Percentiles rank a stretch among this genome's conserved stretches.
phyloP scores from a whole-genome alignment of 805 yeast genomes.

The Wickerhamiella brachini region DNA sequence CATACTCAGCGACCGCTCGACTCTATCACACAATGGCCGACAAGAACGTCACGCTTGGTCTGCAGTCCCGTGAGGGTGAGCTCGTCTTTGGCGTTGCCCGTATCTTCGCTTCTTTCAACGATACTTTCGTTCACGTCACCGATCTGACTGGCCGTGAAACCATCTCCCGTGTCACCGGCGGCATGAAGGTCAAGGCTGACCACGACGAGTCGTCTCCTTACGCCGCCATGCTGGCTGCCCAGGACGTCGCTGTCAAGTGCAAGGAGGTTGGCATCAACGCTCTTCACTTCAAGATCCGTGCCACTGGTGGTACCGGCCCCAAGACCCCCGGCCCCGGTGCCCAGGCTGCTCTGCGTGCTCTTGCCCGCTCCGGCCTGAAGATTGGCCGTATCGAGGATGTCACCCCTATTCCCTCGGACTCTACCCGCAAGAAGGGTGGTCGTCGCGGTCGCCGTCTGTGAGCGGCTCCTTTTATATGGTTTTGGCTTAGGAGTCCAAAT shows the following conservation, averaged over 20 bases:
- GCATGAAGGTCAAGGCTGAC: conserved; percentile 99
- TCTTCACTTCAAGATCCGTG: conserved; percentile 98
- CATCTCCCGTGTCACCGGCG: conserved; percentile 99
- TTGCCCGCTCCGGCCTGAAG: conserved; percentile 99
- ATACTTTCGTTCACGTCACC: conserved; percentile 98
- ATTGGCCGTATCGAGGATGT: conserved; percentile 99
- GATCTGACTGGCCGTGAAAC: conserved; percentile 99
- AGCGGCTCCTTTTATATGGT: conserved; percentile 9
- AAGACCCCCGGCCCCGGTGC: conserved; percentile 99
- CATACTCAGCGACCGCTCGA: not conserved
- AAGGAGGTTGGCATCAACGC: conserved; percentile 99
- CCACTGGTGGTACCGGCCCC: conserved; percentile 99
- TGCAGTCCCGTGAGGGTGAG: conserved; percentile 91
- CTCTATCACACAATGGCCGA: conserved; percentile 8
- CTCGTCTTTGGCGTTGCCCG: conserved; percentile 99
- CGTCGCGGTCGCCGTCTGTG: conserved; percentile 99
- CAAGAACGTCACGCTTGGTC: conserved; percentile 45
- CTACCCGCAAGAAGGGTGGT: conserved; percentile 99
- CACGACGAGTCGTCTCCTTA: conserved; percentile 99
- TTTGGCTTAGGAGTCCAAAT: not conserved
- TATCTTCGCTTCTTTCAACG: conserved; percentile 99
- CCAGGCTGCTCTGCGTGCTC: conserved; percentile 97
- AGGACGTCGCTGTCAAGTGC: conserved; percentile 97
- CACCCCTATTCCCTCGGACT: conserved; percentile 99
- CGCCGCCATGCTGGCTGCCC: conserved; percentile 99